A percentile compares a stretch with the other conserved stretches of the same genome.
Evolutionary conservation across 495 filamentous ascomycete species (phyloP).

Genomic region (Neurospora sp.): DNA sequence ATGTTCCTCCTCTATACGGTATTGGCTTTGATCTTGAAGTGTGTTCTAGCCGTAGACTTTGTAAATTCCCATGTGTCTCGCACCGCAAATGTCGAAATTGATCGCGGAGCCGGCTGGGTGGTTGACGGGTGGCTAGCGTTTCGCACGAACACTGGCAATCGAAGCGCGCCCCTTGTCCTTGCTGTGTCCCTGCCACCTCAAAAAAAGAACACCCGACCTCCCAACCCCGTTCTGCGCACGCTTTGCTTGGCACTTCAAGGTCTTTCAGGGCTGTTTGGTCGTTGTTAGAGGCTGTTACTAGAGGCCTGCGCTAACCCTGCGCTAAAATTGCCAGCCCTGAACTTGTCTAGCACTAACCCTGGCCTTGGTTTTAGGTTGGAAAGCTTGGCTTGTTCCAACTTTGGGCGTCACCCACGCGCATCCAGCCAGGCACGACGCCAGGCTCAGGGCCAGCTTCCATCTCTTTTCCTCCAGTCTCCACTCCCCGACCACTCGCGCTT

Average conservation of each 20-base stretch:
- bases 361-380: neutral
- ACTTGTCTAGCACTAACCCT: neutral
- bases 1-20: neutral
- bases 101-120: neutral
- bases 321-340: no score
- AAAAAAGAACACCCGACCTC: neutral
- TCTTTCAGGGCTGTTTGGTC: neutral
- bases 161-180: neutral
- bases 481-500: neutral
- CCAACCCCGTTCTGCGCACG: neutral
- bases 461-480: neutral
- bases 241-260: neutral
- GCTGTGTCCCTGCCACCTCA: neutral
- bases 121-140: neutral
- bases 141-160: neutral
- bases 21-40: neutral
- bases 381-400: neutral
- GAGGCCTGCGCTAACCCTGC: no score
- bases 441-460: neutral
- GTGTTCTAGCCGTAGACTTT: neutral
- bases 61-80: neutral
- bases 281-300: neutral
- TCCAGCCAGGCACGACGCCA: neutral
- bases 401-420: neutral
- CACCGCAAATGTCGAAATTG: neutral